Evolutionary conservation across 208 protist genomes (phyloP), one percentile per base, ranked within the genome.

Genomic region (Vickermania ingenoplastis): DNA sequence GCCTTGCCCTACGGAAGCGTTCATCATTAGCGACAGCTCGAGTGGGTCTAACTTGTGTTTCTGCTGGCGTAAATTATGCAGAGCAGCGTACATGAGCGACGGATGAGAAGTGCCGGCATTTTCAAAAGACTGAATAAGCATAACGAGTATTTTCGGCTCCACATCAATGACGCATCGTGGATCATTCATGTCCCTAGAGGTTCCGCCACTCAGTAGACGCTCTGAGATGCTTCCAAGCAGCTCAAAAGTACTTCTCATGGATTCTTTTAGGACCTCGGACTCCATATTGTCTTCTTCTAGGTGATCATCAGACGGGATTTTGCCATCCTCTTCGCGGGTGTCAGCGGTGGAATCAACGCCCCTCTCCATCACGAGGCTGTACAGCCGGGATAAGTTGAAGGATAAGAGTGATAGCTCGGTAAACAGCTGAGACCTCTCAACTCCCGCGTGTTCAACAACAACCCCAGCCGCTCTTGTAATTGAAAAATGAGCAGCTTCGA

Each of bases 81-180:
- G 57, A 25, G 90, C 14, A 61, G 77, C 73, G 61, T 86, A 84
- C 25, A 90, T 63, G 50, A 93, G 51, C 36, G 36, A 62, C 30
- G 59, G 71, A 71, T 58, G 71, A 26, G 60, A 53, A 50, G 65
- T 63, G 30, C 59, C 64, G 3, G 75, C 71, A 17, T 59, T 65
- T 51, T 88, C 86, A 61, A 85, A 90, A 29, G 69, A 73, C 63
- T 85, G 86, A 1, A 93, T 58, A n/a, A 92, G 75, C 71, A 92
- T 88, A n/a, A 92, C 64, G 24, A 88, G 54, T 21, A 84, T 55
- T 54, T 90, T 81, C 0, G 83, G 79, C 25, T 67, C 57, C 62
- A 45, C 36, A 83, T 58, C 25, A 55, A 29, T 3, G 41, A 13
- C 13, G 17, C n/a, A 17, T 36, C 36, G 7, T 7, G 36, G 11